Conservation (phyloP, 208 protist genomes). For the Trypanosoma rangeli region DNA sequence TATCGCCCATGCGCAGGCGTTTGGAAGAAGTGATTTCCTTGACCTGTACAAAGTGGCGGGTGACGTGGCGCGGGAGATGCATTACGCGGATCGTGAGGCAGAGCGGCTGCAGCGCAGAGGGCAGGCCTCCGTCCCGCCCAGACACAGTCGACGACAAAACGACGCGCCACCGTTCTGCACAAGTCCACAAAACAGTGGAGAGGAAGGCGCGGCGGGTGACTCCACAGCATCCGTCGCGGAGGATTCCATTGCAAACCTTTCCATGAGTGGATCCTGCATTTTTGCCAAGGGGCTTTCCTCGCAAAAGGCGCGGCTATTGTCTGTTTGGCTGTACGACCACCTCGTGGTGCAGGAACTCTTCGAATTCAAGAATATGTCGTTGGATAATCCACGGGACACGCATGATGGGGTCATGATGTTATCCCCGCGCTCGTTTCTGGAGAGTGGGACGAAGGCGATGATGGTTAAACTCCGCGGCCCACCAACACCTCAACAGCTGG, state of each 20-base stretch:
- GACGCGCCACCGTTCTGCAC: not conserved
- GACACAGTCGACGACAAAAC: not conserved
- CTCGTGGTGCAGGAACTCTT: slow-evolving; percentile 5
- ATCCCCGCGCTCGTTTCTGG: not conserved
- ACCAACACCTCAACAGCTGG: slow-evolving; percentile 11
- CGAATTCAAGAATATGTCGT: not conserved
- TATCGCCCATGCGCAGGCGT: slow-evolving; percentile 43
- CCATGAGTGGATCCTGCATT: not conserved
- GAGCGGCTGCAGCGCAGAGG: not conserved
- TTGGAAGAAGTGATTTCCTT: slow-evolving; percentile 37
- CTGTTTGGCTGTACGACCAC: slow-evolving; percentile 29
- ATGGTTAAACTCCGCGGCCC: slow-evolving; percentile 10
- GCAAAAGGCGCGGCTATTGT: slow-evolving; percentile 11
- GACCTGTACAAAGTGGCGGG: slow-evolving; percentile 26
- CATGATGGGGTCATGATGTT: not conserved
- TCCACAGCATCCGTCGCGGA: slow-evolving; percentile 6
- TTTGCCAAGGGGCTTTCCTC: slow-evolving; percentile 1
- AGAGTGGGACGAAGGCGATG: not conserved
- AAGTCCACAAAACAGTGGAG: not conserved
- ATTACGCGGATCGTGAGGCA: slow-evolving; percentile 2
- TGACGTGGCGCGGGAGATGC: slow-evolving; percentile 19
- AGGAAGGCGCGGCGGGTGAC: not conserved
- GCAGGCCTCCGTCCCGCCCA: not conserved
- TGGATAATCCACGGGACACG: not conserved
- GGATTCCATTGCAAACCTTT: not conserved